phyloP scores from a whole-genome alignment of 228 moss, liverwort and hornwort genomes.

The Sphagnum fallax region DNA sequence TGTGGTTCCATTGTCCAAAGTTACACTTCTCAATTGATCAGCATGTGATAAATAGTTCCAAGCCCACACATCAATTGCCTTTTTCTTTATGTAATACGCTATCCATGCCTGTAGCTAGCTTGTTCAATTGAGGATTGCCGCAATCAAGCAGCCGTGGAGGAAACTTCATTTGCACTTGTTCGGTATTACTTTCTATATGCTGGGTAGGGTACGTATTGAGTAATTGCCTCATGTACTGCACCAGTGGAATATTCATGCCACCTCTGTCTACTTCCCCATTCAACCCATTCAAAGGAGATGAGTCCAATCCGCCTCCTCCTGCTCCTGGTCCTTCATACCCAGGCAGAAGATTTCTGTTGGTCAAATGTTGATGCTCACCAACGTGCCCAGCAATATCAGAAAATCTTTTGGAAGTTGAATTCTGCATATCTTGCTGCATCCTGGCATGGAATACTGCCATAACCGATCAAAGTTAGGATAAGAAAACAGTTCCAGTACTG shows the following conservation, averaged over 20 bases:
- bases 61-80: constrained; percentile 25
- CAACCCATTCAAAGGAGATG: constrained; percentile 16
- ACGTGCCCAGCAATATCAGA: constrained; percentile 36
- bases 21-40: constrained; percentile 26
- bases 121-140: constrained; percentile 21
- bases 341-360: not conserved
- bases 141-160: too few relatives aligned
- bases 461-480: not conserved
- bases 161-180: constrained; percentile 16
- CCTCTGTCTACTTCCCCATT: constrained; percentile 36
- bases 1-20: constrained; percentile 32
- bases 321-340: constrained; percentile 39
- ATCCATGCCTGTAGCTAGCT: constrained; percentile 17
- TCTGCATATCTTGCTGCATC: constrained; percentile 44
- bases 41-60: constrained; percentile 30
- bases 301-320: constrained; percentile 11
- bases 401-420: constrained; percentile 32
- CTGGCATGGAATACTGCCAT: constrained; percentile 48
- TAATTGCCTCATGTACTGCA: constrained; percentile 18
- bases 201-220: constrained; percentile 15
- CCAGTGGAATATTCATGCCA: constrained; percentile 9
- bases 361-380: constrained; percentile 21
- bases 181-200: constrained; percentile 15
- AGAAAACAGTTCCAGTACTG: not conserved
- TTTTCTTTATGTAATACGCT: constrained; percentile 17